phyloP scores from a whole-genome alignment of 2,329 filamentous ascomycete species.

The Pyrenophora graminea region DNA sequence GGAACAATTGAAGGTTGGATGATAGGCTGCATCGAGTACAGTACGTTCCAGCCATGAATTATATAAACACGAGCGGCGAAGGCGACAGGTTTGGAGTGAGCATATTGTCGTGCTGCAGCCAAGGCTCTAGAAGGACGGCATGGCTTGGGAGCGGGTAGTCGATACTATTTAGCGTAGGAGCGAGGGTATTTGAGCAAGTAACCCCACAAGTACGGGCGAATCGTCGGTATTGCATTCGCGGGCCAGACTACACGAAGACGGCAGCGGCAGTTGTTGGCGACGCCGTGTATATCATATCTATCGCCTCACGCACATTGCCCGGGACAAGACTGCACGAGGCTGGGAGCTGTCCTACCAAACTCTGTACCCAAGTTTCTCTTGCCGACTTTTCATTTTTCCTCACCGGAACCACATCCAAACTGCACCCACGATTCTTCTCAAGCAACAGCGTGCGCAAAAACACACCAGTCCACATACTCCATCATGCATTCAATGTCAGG shows the following conservation, averaged over 20 bases:
- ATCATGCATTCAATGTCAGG: constrained; percentile 23
- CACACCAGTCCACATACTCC: constrained; percentile 7
- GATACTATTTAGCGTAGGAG: constrained; percentile 11
- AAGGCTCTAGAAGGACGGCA: constrained; percentile 21
- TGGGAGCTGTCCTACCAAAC: not conserved
- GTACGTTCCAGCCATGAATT: constrained; percentile 5
- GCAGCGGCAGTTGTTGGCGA: constrained; percentile 7
- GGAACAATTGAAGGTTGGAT: constrained; percentile 15
- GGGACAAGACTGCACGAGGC: not conserved
- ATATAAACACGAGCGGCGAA: constrained; percentile 13
- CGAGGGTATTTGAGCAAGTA: constrained; percentile 40
- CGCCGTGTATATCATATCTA: constrained; percentile 22
- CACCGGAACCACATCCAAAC: too few relatives aligned
- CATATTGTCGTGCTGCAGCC: constrained; percentile 16
- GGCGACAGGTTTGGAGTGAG: constrained; percentile 10
- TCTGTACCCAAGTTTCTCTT: not conserved
- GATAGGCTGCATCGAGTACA: constrained; percentile 2
- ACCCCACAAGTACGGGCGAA: constrained; percentile 30
- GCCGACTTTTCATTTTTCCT: not conserved
- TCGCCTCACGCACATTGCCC: constrained; percentile 5
- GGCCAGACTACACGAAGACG: constrained; percentile 10
- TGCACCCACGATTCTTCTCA: not conserved
- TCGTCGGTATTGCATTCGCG: constrained; percentile 7
- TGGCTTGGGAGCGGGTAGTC: constrained; percentile 5
- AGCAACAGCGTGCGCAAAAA: not conserved